Evolutionary conservation across 2,329 filamentous ascomycete genomes (phyloP), one percentile per base, ranked within the genome.

Genomic region (Chaetoscypha palmicola): DNA sequence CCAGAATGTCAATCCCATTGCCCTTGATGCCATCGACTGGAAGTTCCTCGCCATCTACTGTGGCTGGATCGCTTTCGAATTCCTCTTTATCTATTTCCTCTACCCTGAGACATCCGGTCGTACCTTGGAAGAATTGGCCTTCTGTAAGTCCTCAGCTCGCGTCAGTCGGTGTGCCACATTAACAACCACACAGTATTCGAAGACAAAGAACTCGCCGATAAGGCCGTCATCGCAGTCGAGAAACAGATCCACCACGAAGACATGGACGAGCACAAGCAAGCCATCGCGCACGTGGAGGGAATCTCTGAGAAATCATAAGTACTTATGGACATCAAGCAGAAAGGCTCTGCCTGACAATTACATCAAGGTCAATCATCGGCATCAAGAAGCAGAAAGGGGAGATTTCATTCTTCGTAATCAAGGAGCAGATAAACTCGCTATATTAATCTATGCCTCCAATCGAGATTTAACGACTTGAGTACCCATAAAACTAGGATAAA

Each of bases 1-100:
- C 37, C 68, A 63, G 5, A 69, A 67, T 35, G 64, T 71, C 41
- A 72, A 71, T 49, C 68, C 69, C 0, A 66, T 72, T 22, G 69
- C 64, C 16, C 48, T 72, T 12, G 49, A 60, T 2, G 62, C 58
- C 10, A 67, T 69, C 37, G 46, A 51, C 4, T 72, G 68, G 69
- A 69, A 62, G 46, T 71, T 63, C 56, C 58, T 69, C 21, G 57
- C 68, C 36, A 64, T 66, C 30, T 71, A 70, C 53, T 68, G 63
- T 46, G 62, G 63, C 43, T 69, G 64, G 65, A 54, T 71, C 24
- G 56, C 50, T 0, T 66, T 70, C 43, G 67, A 71, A 37, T 52
- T 69, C 26, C 30, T 60, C 4, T 66, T 68, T 47, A 64, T 71
- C 40, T 71, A 60, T 48, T 67, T 68, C 47, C 57, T 70, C 45